Evolutionary conservation across 2,329 filamentous ascomycete genomes (phyloP).

Genomic region (Alternaria arborescens): DNA sequence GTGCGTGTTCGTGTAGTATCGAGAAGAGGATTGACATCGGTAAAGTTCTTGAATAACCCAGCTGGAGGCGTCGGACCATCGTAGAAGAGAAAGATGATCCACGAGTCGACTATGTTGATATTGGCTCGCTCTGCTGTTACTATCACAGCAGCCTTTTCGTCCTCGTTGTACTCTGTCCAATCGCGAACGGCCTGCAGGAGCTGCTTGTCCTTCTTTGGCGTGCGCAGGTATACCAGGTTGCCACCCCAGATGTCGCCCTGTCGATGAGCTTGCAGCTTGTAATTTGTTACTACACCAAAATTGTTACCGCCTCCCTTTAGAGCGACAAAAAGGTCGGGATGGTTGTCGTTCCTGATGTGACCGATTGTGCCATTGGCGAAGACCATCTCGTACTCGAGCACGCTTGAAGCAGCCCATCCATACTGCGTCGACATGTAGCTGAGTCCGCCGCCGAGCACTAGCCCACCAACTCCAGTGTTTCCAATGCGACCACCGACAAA

Average conservation of each 20-base stretch:
- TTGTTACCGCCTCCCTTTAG: conserved; percentile 52
- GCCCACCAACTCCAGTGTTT: conserved; percentile 58
- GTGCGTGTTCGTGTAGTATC: conserved; percentile 60
- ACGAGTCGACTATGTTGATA: conserved; percentile 39
- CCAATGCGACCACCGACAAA: conserved; percentile 59
- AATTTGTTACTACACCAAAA: conserved; percentile 51
- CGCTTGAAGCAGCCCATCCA: conserved; percentile 57
- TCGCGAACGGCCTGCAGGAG: conserved; percentile 61
- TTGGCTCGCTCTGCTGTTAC: conserved; percentile 41
- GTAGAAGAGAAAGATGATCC: conserved; percentile 47
- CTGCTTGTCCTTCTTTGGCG: conserved; percentile 47
- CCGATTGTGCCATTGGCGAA: conserved; percentile 56
- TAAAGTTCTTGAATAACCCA: conserved; percentile 66
- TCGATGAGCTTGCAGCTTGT: conserved; percentile 32
- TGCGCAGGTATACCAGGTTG: conserved; percentile 54
- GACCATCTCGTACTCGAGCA: conserved; percentile 57
- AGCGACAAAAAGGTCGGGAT: conserved; percentile 49
- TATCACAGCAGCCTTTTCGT: conserved; percentile 44
- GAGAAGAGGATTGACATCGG: conserved; percentile 54
- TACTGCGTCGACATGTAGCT: conserved; percentile 52
- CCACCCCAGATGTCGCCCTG: conserved; percentile 57
- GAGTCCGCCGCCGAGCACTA: conserved; percentile 56
- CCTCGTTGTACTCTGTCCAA: conserved; percentile 64
- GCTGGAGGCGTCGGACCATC: conserved; percentile 55
- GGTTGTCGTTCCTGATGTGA: conserved; percentile 28